phyloP scores from a whole-genome alignment of 208 protist genomes.

The Lotmaria passim region DNA sequence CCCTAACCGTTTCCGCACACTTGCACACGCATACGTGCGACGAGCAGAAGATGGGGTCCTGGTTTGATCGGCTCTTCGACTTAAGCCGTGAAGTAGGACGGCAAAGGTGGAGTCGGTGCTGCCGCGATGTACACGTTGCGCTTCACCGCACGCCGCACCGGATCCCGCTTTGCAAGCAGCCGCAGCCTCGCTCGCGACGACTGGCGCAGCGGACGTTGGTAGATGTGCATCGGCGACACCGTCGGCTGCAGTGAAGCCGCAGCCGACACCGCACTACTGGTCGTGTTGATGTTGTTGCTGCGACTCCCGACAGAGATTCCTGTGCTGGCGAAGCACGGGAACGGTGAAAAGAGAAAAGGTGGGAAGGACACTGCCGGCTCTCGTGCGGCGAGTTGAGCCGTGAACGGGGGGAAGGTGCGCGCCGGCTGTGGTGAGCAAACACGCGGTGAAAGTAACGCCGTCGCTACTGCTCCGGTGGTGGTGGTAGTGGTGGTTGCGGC shows the following conservation, averaged over 20 bases:
- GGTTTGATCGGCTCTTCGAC: too few species aligned
- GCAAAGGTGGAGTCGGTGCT: neutral
- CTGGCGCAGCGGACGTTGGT: neutral
- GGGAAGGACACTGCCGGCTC: neutral
- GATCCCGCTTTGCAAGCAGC: constrained; percentile 26
- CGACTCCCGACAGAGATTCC: neutral
- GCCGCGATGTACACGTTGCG: constrained; percentile 27
- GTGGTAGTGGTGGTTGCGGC: neutral
- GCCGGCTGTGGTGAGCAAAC: too few species aligned
- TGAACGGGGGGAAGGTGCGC: neutral
- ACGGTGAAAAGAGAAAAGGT: constrained; percentile 11
- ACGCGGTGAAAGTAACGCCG: too few species aligned
- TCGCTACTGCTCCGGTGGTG: too few species aligned
- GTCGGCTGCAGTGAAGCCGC: neutral
- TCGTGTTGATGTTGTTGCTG: neutral
- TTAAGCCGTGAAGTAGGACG: neutral
- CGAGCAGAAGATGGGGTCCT: too few species aligned
- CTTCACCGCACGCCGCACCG: constrained; percentile 31
- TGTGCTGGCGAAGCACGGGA: neutral
- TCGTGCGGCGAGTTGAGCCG: neutral
- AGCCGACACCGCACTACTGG: neutral
- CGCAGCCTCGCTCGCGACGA: neutral
- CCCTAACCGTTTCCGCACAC: too few species aligned
- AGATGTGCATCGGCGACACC: constrained; percentile 4
- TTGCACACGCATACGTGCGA: too few species aligned